Evolutionary conservation across 1,284 basidiomycete genomes (phyloP), one percentile per base, ranked within the genome.

Genomic region (Ganoderma sp.): DNA sequence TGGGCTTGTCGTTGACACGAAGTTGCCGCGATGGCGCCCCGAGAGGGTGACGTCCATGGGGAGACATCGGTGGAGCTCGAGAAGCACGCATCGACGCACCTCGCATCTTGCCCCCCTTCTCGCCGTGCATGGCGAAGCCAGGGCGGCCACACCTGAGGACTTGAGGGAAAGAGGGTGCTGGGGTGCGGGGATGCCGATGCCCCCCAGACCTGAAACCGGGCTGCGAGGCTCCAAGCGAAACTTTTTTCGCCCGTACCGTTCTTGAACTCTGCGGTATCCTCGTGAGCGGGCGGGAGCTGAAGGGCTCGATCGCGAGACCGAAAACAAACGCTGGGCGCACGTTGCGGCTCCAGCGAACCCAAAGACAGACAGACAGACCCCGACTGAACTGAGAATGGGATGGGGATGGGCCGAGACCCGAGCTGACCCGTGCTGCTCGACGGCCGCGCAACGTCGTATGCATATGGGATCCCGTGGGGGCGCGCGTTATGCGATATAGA

Each of bases 341-440:
- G 56, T 22, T 58, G 56, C 19, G 56, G 56, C 56, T 58, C 56
- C 56, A 58, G 9, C 34, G 10, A 37, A 58, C 56, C 12, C 56
- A 58, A 58, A 58, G 34, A 7, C 56, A 56, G 34, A 34, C 32
- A 34, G 17, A 37, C 34, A 39, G 37, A 39, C 28, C 12, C 48
- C 19, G 56, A 37, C 10, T 5, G n/a, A n/a, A 39, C 37, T 39
- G 37, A 39, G 34, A 4, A 32, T 32, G 28, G 28, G 28, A n/a
- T n/a, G 34, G 34, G n/a, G n/a, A n/a, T n/a, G n/a, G n/a, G n/a
- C 39, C 56, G 56, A 58, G 56, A 8, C 34, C 19, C 19, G 7
- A 17, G 7, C 15, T 32, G 25, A 28, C 25, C 25, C 25, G 25
- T 1, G 25, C 25, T 22, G 56, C 22, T 50, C 48, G 22, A 22